phyloP scores from a whole-genome alignment of 2,329 filamentous ascomycete genomes.

The Paecilomyces formosus region DNA sequence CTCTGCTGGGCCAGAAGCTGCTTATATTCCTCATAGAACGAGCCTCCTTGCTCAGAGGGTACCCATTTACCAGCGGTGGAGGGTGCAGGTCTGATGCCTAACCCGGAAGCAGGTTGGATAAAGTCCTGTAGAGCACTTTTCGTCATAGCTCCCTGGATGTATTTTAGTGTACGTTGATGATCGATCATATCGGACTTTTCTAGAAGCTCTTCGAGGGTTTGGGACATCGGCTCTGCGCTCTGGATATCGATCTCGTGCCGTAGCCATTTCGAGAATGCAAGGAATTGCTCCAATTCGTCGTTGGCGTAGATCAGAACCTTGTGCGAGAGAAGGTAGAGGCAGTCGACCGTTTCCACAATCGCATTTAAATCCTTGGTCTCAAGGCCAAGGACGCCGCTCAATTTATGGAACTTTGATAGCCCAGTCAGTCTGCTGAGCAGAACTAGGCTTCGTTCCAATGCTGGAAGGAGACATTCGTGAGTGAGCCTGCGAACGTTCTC shows the following conservation, averaged over 20 bases:
- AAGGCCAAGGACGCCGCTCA: conserved; percentile 59
- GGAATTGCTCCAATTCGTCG: conserved; percentile 71
- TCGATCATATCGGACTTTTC: conserved; percentile 75
- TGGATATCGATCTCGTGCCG: conserved; percentile 74
- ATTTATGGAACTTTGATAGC: conserved; percentile 70
- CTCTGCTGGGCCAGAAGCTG: conserved; percentile 42
- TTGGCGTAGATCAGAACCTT: conserved; percentile 63
- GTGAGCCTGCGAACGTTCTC: conserved; percentile 68
- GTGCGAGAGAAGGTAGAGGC: conserved; percentile 67
- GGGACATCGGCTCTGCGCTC: conserved; percentile 53
- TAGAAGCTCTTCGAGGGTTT: conserved; percentile 60
- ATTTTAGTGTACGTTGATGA: conserved; percentile 62
- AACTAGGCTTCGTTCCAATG: conserved; percentile 72
- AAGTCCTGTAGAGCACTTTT: conserved; percentile 59
- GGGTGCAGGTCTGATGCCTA: conserved; percentile 15
- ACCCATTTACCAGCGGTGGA: conserved; percentile 41
- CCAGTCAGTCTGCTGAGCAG: conserved; percentile 77
- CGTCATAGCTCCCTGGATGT: conserved; percentile 65
- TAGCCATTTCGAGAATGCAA: conserved; percentile 75
- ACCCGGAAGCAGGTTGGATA: conserved; percentile 31
- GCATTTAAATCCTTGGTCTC: conserved; percentile 54
- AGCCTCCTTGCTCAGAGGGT: conserved; percentile 25
- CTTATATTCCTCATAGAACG: conserved; percentile 41
- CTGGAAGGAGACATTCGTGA: conserved; percentile 83
- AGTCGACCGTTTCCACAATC: conserved; percentile 61